Conservation (phyloP, 352 stramenopile genomes). For the Phytophthora pseudosyringae region DNA sequence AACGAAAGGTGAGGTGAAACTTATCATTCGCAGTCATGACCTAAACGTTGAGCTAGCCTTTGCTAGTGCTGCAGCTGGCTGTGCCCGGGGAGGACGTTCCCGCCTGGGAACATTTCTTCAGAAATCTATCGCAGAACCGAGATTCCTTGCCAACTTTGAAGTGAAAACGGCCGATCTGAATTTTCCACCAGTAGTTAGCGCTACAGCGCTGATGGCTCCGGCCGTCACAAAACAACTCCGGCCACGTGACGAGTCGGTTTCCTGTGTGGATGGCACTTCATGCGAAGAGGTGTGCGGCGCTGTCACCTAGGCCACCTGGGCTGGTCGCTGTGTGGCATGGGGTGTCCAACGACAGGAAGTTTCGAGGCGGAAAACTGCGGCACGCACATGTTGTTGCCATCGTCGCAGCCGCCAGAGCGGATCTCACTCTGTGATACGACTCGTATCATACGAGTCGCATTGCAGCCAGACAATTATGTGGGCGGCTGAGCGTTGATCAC, state of each 20-base stretch:
- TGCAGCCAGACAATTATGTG: not conserved
- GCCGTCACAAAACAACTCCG: conserved; percentile 6
- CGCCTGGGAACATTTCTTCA: no score
- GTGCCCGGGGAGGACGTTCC: no score
- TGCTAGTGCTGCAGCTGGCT: no score
- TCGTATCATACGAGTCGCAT: conserved; percentile 7
- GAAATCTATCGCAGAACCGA: not conserved
- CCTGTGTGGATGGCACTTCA: not conserved
- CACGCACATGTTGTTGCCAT: not conserved
- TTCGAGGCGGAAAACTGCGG: not conserved
- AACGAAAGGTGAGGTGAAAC: no score
- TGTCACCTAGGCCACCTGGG: not conserved
- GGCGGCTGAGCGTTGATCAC: no score
- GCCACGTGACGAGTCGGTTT: not conserved
- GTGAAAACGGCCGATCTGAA: not conserved
- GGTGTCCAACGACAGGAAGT: conserved; percentile 23
- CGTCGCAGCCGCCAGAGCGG: not conserved
- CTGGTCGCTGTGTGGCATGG: not conserved
- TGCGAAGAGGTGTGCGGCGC: not conserved
- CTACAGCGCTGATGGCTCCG: not conserved
- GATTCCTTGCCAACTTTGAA: not conserved
- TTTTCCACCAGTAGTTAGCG: conserved; percentile 10
- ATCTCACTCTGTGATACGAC: conserved; percentile 21
- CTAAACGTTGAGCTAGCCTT: no score
- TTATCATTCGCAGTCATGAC: no score